These are phyloP conservation scores for Gossypium davidsonii DNA, from an alignment of 441 rosid species.

Conservation along the genomic window DNA sequence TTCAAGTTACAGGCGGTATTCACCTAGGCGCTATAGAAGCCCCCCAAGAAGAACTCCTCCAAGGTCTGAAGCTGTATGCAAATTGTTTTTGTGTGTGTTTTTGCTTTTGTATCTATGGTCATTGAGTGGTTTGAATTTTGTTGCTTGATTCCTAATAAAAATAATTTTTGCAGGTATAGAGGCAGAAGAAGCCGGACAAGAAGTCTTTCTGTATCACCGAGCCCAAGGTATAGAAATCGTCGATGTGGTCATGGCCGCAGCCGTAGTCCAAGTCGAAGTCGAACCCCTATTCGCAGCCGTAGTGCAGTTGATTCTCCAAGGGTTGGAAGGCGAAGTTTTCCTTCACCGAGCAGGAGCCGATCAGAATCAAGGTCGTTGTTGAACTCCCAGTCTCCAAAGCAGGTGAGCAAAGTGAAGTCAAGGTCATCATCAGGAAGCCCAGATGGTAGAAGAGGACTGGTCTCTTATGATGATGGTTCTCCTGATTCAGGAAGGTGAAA, in stretches of 20 bases:
- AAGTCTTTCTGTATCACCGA: constrained; percentile 57
- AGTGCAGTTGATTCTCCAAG: constrained; percentile 53
- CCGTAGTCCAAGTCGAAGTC: constrained; percentile 41
- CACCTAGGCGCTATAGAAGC: constrained; percentile 82
- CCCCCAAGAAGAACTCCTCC: constrained; percentile 84
- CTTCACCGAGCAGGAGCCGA: constrained; percentile 46
- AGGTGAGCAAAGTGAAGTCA: constrained; percentile 43
- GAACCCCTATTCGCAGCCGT: constrained; percentile 51
- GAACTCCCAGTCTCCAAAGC: constrained; percentile 57
- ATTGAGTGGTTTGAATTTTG: background rate
- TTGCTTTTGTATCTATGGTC: background rate
- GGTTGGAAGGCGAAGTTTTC: constrained; percentile 40
- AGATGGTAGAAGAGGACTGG: constrained; percentile 50
- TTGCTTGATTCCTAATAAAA: background rate
- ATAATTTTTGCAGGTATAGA: constrained; percentile 44
- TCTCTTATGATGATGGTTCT: constrained; percentile 71
- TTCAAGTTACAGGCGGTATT: constrained; percentile 64
- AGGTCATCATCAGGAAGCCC: constrained; percentile 66
- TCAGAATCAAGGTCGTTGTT: constrained; percentile 52
- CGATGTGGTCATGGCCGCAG: constrained; percentile 33
- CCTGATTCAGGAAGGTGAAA: constrained; percentile 41
- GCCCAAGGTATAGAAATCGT: constrained; percentile 50
- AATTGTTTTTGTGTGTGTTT: background rate
- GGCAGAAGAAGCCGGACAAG: constrained; percentile 59
- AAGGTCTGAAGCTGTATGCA: constrained; percentile 35